Percentiles rank a stretch among this genome's conserved stretches.
Evolutionary conservation across 2,329 filamentous ascomycete species (phyloP).

Genomic region (Apiospora kogelbergensis): DNA sequence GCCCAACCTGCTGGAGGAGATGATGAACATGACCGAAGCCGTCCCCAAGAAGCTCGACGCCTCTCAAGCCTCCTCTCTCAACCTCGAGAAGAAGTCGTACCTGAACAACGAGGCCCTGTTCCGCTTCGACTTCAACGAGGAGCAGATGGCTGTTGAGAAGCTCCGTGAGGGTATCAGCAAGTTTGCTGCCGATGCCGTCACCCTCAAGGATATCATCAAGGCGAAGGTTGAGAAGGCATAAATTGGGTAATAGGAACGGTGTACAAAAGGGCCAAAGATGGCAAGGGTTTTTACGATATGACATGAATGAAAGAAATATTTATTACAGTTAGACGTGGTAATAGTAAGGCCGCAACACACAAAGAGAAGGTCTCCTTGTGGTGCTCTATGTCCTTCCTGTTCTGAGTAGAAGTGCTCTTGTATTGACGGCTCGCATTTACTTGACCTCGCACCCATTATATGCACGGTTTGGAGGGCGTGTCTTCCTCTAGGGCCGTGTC

Average conservation of each 20-base stretch:
- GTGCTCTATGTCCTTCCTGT: neutral
- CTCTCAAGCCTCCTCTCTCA: constrained; percentile 59
- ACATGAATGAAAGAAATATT: constrained; percentile 1
- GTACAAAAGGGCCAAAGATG: neutral
- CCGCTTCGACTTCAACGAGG: constrained; percentile 99
- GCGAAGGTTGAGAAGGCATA: constrained; percentile 63
- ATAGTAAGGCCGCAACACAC: neutral
- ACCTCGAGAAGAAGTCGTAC: constrained; percentile 88
- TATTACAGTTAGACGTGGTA: neutral
- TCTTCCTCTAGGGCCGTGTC: neutral
- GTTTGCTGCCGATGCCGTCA: constrained; percentile 93
- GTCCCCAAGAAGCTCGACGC: constrained; percentile 95
- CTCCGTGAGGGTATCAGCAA: constrained; percentile 99
- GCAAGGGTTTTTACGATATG: neutral
- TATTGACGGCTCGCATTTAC: neutral
- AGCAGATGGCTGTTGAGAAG: constrained; percentile 99
- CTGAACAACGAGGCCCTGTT: constrained; percentile 85
- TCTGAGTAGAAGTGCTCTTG: neutral
- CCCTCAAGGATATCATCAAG: constrained; percentile 89
- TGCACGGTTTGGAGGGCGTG: neutral
- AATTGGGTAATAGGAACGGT: constrained; percentile 1
- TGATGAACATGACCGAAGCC: constrained; percentile 76
- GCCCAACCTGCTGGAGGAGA: constrained; percentile 92
- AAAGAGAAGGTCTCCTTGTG: neutral
- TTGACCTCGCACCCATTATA: neutral